phyloP scores from a whole-genome alignment of 768 basidiomycete genomes.

The Lactarius tabidus region DNA sequence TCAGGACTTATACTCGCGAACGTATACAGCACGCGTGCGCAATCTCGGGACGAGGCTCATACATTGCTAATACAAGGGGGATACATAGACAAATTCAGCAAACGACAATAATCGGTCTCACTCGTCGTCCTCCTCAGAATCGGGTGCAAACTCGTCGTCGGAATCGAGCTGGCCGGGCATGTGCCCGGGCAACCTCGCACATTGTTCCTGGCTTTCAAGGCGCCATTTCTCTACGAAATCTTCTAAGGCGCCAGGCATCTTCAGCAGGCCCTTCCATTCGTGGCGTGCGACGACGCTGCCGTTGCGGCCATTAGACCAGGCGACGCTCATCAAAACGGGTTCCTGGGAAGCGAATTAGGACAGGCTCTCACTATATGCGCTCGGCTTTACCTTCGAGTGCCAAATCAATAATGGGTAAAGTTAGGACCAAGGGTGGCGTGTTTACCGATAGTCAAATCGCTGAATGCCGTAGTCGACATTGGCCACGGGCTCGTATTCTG shows the following conservation, averaged over 20 bases:
- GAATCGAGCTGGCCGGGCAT: slow-evolving; percentile 26
- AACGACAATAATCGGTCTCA: neutral
- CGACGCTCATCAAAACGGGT: slow-evolving; percentile 89
- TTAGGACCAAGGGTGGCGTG: neutral
- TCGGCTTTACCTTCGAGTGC: slow-evolving; percentile 67
- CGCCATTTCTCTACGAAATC: slow-evolving; percentile 65
- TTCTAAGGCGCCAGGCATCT: slow-evolving; percentile 60
- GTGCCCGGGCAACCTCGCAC: neutral
- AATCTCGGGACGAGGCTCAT: neutral
- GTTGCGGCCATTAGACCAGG: slow-evolving; percentile 66
- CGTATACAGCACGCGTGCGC: neutral
- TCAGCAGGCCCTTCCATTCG: slow-evolving; percentile 92
- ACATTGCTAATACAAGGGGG: neutral
- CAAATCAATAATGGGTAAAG: slow-evolving; percentile 35
- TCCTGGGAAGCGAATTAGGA: slow-evolving; percentile 43
- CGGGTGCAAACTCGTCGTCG: slow-evolving; percentile 9
- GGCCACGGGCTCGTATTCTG: slow-evolving; percentile 57
- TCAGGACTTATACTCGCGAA: too few species aligned
- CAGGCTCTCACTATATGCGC: slow-evolving; percentile 2
- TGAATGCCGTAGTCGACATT: slow-evolving; percentile 50
- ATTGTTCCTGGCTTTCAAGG: slow-evolving; percentile 34
- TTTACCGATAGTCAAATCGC: slow-evolving; percentile 82
- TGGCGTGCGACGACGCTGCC: slow-evolving; percentile 86
- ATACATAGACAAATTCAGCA: neutral
- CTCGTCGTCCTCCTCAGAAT: slow-evolving; percentile 17